phyloP scores from a whole-genome alignment of 192 early-diverging fungal species.

The Chytriomyces sp. region DNA sequence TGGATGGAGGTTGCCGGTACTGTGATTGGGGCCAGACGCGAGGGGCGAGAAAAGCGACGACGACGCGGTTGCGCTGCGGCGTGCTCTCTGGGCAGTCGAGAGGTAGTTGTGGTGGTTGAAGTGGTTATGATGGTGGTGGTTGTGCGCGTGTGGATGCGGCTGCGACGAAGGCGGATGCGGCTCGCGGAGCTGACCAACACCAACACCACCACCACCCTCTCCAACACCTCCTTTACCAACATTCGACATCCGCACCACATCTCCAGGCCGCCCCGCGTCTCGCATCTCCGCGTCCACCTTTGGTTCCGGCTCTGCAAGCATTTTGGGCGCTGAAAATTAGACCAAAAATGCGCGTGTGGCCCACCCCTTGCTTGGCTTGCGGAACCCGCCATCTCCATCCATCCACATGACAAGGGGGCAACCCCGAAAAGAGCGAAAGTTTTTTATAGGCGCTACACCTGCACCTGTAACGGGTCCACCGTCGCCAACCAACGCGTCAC shows the following conservation, averaged over 20 bases:
- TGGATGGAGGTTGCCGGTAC: background rate
- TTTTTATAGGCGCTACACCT: too few species aligned
- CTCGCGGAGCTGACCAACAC: background rate
- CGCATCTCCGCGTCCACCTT: background rate
- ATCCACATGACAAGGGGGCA: too few species aligned
- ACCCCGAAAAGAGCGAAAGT: too few species aligned
- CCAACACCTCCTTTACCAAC: background rate
- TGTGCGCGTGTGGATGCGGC: background rate
- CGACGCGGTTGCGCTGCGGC: background rate
- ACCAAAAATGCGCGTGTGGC: too few species aligned
- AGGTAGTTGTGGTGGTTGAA: background rate
- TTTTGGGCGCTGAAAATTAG: too few species aligned
- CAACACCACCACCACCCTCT: background rate
- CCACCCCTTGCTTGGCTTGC: too few species aligned
- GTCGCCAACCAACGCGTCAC: constrained; percentile 5
- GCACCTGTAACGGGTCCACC: background rate
- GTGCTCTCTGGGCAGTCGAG: background rate
- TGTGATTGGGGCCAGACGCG: background rate
- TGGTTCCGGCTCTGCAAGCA: background rate
- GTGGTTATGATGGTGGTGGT: background rate
- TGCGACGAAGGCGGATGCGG: background rate
- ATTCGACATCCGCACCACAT: background rate
- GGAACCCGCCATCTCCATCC: too few species aligned
- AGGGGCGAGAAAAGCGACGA: background rate
- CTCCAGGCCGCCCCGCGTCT: background rate